phyloP scores from a whole-genome alignment of 208 protist species.

The Leishmania amazonensis region DNA sequence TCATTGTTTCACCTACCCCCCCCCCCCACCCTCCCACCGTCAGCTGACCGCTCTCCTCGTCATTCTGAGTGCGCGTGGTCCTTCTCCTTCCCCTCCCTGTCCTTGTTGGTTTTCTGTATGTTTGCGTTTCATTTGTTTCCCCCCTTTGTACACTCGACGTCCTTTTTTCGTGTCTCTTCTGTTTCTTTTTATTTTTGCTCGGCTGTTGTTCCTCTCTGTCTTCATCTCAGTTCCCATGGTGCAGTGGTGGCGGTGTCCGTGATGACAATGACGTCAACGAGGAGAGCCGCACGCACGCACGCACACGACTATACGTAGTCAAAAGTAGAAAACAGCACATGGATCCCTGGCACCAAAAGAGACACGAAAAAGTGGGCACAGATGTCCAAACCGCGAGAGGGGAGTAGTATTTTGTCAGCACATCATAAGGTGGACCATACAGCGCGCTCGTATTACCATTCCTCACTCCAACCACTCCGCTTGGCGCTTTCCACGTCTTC shows the following conservation, averaged over 20 bases:
- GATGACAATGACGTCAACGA: neutral
- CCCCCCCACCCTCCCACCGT: neutral
- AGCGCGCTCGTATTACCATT: neutral
- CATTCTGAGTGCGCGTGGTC: neutral
- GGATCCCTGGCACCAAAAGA: neutral
- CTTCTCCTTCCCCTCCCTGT: neutral
- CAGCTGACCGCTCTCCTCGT: neutral
- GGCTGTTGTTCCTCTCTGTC: neutral
- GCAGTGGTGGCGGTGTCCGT: neutral
- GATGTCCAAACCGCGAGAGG: neutral
- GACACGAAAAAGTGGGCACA: neutral
- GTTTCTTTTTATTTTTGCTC: neutral
- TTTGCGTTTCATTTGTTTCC: neutral
- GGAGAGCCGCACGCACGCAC: neutral
- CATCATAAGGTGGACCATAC: neutral
- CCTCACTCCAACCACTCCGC: neutral
- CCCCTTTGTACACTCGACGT: neutral
- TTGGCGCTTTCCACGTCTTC: neutral
- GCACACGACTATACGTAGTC: neutral
- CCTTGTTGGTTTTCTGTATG: neutral
- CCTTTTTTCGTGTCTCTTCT: neutral
- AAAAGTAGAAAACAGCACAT: neutral
- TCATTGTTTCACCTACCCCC: neutral
- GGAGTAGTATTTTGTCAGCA: neutral
- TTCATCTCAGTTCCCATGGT: neutral